Evolutionary conservation across 2,329 filamentous ascomycete genomes (phyloP), one percentile per base, ranked within the genome.

Genomic region (Botrytis galanthina): DNA sequence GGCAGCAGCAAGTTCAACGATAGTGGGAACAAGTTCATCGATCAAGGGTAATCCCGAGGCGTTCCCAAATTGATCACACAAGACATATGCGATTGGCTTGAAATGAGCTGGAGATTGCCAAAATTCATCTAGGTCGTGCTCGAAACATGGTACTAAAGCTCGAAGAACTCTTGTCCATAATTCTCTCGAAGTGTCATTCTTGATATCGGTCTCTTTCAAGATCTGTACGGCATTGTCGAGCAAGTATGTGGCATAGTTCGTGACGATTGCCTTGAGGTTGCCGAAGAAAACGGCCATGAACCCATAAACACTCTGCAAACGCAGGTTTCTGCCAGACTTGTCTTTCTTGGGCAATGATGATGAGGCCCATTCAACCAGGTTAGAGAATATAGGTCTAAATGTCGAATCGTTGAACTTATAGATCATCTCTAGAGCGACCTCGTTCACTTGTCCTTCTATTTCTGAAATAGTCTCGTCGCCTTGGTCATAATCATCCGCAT

Each of bases 101-200:
- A 98, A 97, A 83, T 98, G 95, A 0, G 92, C 88, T 0, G 96
- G 95, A 0, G 93, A 90, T 86, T 97, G 94, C 95, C 95, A 98
- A 85, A 97, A 98, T 82, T 94, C 92, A 81, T 97, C 94, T 83
- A 97, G 93, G 80, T 98, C 96, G 81, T 97, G 90, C 82, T 92
- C 88, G 80, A 98, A 97, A 78, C 90, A 92, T 77, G 90, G 91
- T 42, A 87, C 85, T 63, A 98, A 86, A 32, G 94, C 92, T 71
- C 86, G 85, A 69, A 98, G 87, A 3, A 93, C 89, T 29, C 89
- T 88, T 59, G 86, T 84, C 87, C 93, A 93, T 6, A 98, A 87
- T 62, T 85, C 83, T 77, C 89, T 86, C 32, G 88, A 86, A 29
- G 83, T 80, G 26, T 85, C 84, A 73, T 86, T 83, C 74, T 83